Evolutionary conservation across 805 yeast genomes (phyloP).

Genomic region (Starmerella gropengiesseri): DNA sequence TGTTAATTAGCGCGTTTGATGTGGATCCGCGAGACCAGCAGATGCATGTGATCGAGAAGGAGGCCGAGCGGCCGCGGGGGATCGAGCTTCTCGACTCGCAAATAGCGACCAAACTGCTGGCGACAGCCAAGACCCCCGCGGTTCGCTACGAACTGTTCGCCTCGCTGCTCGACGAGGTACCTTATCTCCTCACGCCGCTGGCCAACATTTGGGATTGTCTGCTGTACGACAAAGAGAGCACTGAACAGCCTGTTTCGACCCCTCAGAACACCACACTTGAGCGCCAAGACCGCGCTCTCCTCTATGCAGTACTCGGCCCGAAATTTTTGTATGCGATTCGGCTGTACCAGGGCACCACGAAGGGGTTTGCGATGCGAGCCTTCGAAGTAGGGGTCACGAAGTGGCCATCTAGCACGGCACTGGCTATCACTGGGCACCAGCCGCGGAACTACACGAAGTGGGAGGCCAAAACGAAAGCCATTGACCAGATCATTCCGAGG

Average conservation of each 20-base stretch:
- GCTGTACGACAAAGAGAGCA: conserved; percentile 28
- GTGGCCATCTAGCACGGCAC: conserved; percentile 79
- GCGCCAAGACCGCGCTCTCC: conserved; percentile 34
- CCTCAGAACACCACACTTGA: conserved; percentile 23
- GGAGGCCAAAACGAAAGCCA: conserved; percentile 6
- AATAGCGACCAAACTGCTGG: conserved; percentile 10
- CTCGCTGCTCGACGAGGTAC: conserved; percentile 12
- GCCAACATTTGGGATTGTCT: conserved; percentile 36
- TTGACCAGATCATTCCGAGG: conserved; percentile 14
- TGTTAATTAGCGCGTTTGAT: conserved; percentile 20
- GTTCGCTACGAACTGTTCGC: conserved; percentile 12
- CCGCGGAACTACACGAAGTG: conserved; percentile 3
- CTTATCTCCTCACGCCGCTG: conserved; percentile 33
- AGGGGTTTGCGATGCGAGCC: conserved; percentile 82
- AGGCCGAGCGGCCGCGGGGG: no score
- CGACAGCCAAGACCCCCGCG: conserved; percentile 18
- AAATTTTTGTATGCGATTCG: conserved; percentile 34
- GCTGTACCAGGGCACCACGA: conserved; percentile 59
- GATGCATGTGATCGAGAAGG: no score
- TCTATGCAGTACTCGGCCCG: conserved; percentile 33
- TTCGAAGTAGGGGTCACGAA: conserved; percentile 74
- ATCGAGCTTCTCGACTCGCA: not conserved
- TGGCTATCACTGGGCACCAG: conserved; percentile 54
- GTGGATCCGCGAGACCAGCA: conserved; percentile 13
- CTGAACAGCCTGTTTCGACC: conserved; percentile 9